Evolutionary conservation across 805 yeast genomes (phyloP), one percentile per base, ranked within the genome.

Genomic region (Starmera quercuum): DNA sequence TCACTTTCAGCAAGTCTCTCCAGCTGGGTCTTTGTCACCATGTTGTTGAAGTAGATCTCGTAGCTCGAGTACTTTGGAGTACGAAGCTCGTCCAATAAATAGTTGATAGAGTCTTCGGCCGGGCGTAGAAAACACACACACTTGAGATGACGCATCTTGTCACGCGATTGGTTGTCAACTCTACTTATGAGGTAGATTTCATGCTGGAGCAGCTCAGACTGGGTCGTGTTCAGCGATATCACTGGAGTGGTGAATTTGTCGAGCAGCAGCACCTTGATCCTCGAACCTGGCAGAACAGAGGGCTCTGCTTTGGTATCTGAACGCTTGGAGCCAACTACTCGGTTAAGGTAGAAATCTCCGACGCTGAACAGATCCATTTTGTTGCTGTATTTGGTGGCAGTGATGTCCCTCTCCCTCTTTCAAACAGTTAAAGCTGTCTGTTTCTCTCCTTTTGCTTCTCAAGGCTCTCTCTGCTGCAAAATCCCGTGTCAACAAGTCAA

Each of bases 1-100:
- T 92, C 99, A 3, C 84, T 73, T 55, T 86, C 95, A 0, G 98
- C 97, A 30, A 92, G 53, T 32, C 83, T 68, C 53, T 92, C 99
- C 45, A 92, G 56, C 42, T 84, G 83, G 18, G 78, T 65, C 58
- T 90, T 92, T 33, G 75, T 67, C 20, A 88, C 69, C 12, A 75
- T 64, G 53, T 87, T 87, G 53, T 76, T 82, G 65, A 90, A 86
- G 48, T 68, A 85, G 14, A 92, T 54, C 48, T 80, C 79, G 58
- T 92, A 92, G 23, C 66, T 68, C 23, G 78, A 73, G 59, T 87
- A 92, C 46, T 78, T 86, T 0, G 98, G 98, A 37, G 66, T 65
- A 24, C 71, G 60, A 34, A 92, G 61, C 56, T 92, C 99, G 18
- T 71, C 67, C 7, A 75, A 58, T 26, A 92, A 59, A 26, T 57